Conservation (phyloP, 2,329 filamentous ascomycete species). For the Colletotrichum echinochloae region DNA sequence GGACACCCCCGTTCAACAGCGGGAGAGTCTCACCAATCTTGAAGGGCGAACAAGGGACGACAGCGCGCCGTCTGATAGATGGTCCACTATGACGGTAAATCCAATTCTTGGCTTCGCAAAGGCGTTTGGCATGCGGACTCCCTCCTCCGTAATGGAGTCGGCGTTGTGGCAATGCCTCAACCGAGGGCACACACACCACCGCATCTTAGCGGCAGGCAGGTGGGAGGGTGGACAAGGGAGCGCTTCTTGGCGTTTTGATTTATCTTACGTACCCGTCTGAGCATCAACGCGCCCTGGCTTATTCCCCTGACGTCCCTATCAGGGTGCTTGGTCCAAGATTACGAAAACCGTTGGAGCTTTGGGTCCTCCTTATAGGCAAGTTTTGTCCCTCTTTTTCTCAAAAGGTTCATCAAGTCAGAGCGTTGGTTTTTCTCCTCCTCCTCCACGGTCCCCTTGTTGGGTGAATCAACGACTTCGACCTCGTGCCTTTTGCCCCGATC, state of each 20-base stretch:
- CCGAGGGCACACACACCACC: not conserved
- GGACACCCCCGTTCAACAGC: constrained; percentile 10
- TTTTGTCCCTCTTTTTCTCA: not conserved
- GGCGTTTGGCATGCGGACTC: constrained; percentile 17
- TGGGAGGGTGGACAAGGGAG: constrained; percentile 2
- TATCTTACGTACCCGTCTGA: constrained; percentile 24
- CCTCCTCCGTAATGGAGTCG: constrained; percentile 8
- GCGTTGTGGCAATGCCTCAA: not conserved
- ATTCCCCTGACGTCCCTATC: not conserved
- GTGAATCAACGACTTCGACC: not conserved
- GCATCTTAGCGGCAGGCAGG: not conserved
- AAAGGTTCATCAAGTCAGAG: not conserved
- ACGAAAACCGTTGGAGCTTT: constrained; percentile 5
- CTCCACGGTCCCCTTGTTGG: not conserved
- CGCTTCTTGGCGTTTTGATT: constrained; percentile 24
- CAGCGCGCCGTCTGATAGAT: not conserved
- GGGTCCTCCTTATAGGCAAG: constrained; percentile 17
- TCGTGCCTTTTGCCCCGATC: not conserved
- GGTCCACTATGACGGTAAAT: constrained; percentile 34
- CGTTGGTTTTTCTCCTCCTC: not conserved
- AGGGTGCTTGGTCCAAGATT: not conserved
- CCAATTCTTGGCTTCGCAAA: constrained; percentile 23
- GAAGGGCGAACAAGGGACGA: not conserved
- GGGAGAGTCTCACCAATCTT: constrained; percentile 21
- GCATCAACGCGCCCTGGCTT: constrained; percentile 12